Percentiles rank a stretch among this genome's conserved stretches.
Conservation (phyloP, 2,329 filamentous ascomycete genomes). For the Pseudogymnoascus sp. region DNA sequence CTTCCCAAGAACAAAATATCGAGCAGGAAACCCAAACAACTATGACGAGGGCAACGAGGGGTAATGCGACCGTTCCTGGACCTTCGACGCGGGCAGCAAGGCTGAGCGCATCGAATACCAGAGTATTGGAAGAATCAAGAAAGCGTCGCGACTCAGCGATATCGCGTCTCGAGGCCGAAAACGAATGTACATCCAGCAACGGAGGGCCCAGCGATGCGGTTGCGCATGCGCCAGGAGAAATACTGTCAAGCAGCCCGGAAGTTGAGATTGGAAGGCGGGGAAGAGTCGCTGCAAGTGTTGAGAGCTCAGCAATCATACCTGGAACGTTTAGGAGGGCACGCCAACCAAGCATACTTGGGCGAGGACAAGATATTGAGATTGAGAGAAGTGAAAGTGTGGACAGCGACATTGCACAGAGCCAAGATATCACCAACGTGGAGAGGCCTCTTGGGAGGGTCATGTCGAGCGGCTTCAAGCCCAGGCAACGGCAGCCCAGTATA, state of each 20-base stretch:
- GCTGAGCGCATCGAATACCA: neutral
- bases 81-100: neutral
- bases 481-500: conserved; percentile 29
- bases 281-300: conserved; percentile 22
- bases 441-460: neutral
- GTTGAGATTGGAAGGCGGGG: conserved; percentile 17
- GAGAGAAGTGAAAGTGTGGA: conserved; percentile 9
- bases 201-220: conserved; percentile 18
- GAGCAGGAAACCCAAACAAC: conserved; percentile 20
- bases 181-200: conserved; percentile 19
- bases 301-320: conserved; percentile 40
- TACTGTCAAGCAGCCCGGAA: conserved; percentile 26
- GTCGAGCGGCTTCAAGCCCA: conserved; percentile 24
- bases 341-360: conserved; percentile 54
- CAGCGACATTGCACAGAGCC: conserved; percentile 8
- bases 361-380: conserved; percentile 24
- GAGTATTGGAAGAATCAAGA: conserved; percentile 6
- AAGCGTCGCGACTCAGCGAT: conserved; percentile 9
- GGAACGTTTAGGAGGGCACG: conserved; percentile 50
- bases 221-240: conserved; percentile 17
- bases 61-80: neutral
- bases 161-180: conserved; percentile 10
- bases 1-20: conserved; percentile 27
- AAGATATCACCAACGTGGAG: conserved; percentile 9
- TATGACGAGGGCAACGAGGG: conserved; percentile 5